Percentiles rank a stretch among this genome's conserved stretches.
Conservation (phyloP, 495 filamentous ascomycete species). For the Antarctomyces pellizariae region DNA sequence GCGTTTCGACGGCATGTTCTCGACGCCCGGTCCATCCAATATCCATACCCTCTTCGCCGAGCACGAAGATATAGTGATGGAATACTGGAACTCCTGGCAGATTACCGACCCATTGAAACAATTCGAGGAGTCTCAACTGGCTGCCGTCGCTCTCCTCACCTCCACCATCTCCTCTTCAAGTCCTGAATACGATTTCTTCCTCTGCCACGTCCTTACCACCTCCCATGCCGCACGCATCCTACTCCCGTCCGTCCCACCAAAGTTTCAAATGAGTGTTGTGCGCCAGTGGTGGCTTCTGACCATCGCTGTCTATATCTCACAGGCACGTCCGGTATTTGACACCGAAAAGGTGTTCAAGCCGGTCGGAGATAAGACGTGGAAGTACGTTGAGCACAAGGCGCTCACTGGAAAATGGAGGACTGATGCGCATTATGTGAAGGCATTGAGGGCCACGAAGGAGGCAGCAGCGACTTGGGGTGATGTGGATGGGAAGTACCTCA, state of each 20-base stretch:
- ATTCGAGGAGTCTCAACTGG: conserved; percentile 56
- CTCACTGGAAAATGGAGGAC: conserved; percentile 36
- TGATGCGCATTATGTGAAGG: conserved; percentile 72
- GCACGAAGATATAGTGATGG: conserved; percentile 43
- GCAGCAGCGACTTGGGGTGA: conserved; percentile 68
- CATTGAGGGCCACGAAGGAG: conserved; percentile 47
- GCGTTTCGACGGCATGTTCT: conserved; percentile 36
- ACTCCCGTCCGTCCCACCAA: conserved; percentile 50
- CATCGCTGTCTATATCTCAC: conserved; percentile 50
- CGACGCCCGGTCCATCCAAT: conserved; percentile 33
- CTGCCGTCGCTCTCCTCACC: conserved; percentile 48
- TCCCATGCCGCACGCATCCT: conserved; percentile 73
- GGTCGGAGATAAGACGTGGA: conserved; percentile 43
- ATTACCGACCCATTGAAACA: conserved; percentile 36
- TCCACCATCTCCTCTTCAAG: conserved; percentile 32
- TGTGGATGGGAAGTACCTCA: conserved; percentile 47
- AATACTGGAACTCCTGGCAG: conserved; percentile 77
- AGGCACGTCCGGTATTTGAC: conserved; percentile 45
- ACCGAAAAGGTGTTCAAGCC: conserved; percentile 34
- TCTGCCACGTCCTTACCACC: conserved; percentile 58
- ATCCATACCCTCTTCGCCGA: conserved; percentile 40
- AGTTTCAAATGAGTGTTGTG: conserved; percentile 48
- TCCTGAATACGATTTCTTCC: conserved; percentile 60
- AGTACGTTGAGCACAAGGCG: conserved; percentile 44
- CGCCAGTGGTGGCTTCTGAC: conserved; percentile 78